phyloP scores from a whole-genome alignment of 2,329 filamentous ascomycete genomes.

The Fulvia fulva region DNA sequence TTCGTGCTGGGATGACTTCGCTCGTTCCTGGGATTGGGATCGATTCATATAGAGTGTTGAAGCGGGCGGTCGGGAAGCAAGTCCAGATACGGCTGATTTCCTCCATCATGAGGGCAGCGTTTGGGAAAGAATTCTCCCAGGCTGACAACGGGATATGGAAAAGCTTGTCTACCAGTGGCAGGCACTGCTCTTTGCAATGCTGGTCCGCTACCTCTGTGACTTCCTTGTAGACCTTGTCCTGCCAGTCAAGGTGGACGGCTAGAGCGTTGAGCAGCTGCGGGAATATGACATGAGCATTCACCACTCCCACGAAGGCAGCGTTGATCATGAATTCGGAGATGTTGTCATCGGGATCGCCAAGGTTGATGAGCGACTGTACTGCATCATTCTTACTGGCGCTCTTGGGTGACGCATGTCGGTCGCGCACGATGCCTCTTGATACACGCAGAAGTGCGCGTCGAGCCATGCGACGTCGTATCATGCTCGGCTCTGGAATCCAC shows the following conservation, averaged over 20 bases:
- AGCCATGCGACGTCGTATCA: no score
- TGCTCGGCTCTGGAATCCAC: constrained; percentile 2
- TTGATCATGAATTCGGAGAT: constrained; percentile 47
- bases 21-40: constrained; percentile 16
- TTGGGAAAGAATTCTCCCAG: constrained; percentile 54
- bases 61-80: constrained; percentile 42
- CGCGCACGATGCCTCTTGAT: constrained; percentile 7
- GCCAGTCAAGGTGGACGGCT: constrained; percentile 42
- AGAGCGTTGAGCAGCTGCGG: constrained; percentile 37
- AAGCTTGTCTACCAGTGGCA: constrained; percentile 38
- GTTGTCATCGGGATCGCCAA: constrained; percentile 38
- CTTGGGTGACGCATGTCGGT: constrained; percentile 3
- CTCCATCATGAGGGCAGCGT: constrained; percentile 49
- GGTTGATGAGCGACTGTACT: constrained; percentile 52
- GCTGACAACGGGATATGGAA: constrained; percentile 45
- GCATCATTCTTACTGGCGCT: constrained; percentile 46
- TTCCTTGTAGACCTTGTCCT: constrained; percentile 43
- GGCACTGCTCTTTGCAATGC: constrained; percentile 34
- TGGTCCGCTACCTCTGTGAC: constrained; percentile 43
- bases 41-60: constrained; percentile 46
- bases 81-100: constrained; percentile 52
- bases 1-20: constrained; percentile 25
- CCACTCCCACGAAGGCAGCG: constrained; percentile 53
- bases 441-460: constrained; percentile 5
- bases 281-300: constrained; percentile 51